A percentile compares a stretch with the other conserved stretches of the same genome.
Conservation (phyloP, 116 monocot species). For the Iris pallida region DNA sequence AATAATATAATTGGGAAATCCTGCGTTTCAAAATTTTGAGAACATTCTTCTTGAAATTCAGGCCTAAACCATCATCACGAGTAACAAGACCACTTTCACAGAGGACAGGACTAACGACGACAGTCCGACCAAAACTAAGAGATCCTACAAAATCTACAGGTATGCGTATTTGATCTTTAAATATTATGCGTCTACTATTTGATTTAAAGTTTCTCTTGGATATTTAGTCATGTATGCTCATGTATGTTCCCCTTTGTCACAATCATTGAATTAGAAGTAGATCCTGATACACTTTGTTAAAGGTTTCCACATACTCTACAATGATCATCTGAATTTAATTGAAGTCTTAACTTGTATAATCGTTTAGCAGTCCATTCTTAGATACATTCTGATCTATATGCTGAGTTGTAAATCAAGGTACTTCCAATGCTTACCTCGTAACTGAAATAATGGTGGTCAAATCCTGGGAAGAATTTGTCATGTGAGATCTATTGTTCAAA, state of each 20-base stretch:
- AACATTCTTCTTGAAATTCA: neutral
- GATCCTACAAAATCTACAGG: conserved; percentile 6
- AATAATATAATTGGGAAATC: neutral
- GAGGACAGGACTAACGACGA: neutral
- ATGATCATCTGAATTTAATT: too few relatives aligned
- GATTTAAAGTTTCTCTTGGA: neutral
- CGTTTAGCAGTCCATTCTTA: too few relatives aligned
- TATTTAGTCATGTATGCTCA: neutral
- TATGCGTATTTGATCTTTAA: neutral
- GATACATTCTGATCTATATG: too few relatives aligned
- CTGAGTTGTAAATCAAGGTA: too few relatives aligned
- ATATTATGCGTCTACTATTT: neutral
- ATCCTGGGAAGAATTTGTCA: too few relatives aligned
- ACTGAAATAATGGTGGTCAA: too few relatives aligned
- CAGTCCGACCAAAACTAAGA: neutral
- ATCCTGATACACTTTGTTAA: too few relatives aligned
- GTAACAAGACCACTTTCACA: conserved; percentile 7
- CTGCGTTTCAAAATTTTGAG: neutral
- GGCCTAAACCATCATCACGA: neutral
- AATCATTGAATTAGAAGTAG: too few relatives aligned
- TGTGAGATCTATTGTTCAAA: too few relatives aligned
- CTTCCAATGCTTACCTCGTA: too few relatives aligned
- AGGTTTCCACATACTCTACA: too few relatives aligned
- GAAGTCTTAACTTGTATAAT: too few relatives aligned
- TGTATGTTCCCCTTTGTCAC: neutral